Conservation (phyloP, 2,329 filamentous ascomycete species). For the Pseudogymnoascus destructans region DNA sequence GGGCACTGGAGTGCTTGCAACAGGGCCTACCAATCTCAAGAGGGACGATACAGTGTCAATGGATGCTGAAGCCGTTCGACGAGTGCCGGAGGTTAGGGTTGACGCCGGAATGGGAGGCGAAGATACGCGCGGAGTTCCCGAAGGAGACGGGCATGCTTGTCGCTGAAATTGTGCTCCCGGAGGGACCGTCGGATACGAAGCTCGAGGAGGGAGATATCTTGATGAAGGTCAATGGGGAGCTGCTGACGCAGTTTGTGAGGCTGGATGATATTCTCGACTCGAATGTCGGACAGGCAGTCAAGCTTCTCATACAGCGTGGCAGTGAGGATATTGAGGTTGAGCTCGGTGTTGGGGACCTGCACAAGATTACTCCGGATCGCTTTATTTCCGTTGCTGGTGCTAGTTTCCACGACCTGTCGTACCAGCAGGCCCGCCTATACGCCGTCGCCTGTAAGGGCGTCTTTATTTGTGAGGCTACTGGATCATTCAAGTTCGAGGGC, state of each 20-base stretch:
- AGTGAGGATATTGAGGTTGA: slow-evolving; percentile 79
- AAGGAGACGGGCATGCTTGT: slow-evolving; percentile 95
- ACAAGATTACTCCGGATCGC: slow-evolving; percentile 87
- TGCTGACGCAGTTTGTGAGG: slow-evolving; percentile 84
- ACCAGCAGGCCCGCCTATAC: slow-evolving; percentile 93
- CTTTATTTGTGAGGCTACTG: slow-evolving; percentile 86
- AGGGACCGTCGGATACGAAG: slow-evolving; percentile 75
- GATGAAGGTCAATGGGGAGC: slow-evolving; percentile 82
- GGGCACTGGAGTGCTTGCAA: slow-evolving; percentile 77
- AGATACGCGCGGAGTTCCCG: slow-evolving; percentile 70
- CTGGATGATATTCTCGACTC: slow-evolving; percentile 87
- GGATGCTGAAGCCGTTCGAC: slow-evolving; percentile 92
- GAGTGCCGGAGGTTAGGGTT: slow-evolving; percentile 86
- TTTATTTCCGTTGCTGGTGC: slow-evolving; percentile 90
- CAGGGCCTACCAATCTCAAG: slow-evolving; percentile 62
- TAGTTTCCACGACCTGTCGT: slow-evolving; percentile 91
- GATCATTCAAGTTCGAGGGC: slow-evolving; percentile 88
- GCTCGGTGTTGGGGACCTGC: slow-evolving; percentile 75
- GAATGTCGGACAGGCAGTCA: slow-evolving; percentile 66
- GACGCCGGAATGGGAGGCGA: slow-evolving; percentile 72
- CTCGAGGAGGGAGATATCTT: slow-evolving; percentile 91
- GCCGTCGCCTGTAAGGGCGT: slow-evolving; percentile 86
- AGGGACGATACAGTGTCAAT: slow-evolving; percentile 96
- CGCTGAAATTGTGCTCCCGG: slow-evolving; percentile 84
- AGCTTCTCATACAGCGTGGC: slow-evolving; percentile 73